Base-by-base conservation (phyloP, 2,329 filamentous ascomycete genomes). In the Phialophora chinensis region DNA sequence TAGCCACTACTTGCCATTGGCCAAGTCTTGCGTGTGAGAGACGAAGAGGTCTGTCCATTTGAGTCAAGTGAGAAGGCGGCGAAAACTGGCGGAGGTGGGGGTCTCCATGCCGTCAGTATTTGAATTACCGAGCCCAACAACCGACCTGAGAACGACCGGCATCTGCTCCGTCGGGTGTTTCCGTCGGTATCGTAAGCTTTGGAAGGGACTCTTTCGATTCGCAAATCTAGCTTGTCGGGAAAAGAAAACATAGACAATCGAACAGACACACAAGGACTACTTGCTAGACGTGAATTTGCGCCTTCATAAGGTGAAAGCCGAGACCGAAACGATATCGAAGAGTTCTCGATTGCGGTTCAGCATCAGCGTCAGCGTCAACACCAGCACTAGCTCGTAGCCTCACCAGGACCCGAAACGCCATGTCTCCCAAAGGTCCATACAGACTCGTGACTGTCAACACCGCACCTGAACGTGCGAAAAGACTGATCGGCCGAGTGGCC, bases 381-480 rank as follows among this genome's bases (percentile, higher is more conserved):
- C 20, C 49, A 53, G 23, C 27, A 29, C 49, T 23, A 53, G 20
- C 49, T 53, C 10, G 5, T 11, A 17, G 10, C 12, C 27, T n/a
- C 17, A 8, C 11, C 23, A 35, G 23, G 7, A 25, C 10, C n/a
- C 17, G 53, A 52, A 29, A 3, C 14, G 27, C 74, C 68, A 69
- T 69, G 69, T 63, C 75, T 64, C 79, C 83, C 14, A 81, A 83
- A 70, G 86, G 86, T 20, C 87, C 87, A 2, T 90, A 83, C 78
- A 85, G 81, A 72, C 83, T 91, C 12, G 84, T 90, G 33, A 91
- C 87, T 1, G 87, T 91, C 70, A 91, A 90, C 78, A 90, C 85
- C 1, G 87, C 85, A 1, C 88, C 88, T 0, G 88, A 89, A 69
- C 82, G 88, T 63, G 89, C 88, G 38, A 86, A 87, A 77, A 78